Percentiles rank a stretch among this genome's conserved stretches.
Evolutionary conservation across 345 rosid genomes (phyloP).

Genomic region (Acer yangbiense): DNA sequence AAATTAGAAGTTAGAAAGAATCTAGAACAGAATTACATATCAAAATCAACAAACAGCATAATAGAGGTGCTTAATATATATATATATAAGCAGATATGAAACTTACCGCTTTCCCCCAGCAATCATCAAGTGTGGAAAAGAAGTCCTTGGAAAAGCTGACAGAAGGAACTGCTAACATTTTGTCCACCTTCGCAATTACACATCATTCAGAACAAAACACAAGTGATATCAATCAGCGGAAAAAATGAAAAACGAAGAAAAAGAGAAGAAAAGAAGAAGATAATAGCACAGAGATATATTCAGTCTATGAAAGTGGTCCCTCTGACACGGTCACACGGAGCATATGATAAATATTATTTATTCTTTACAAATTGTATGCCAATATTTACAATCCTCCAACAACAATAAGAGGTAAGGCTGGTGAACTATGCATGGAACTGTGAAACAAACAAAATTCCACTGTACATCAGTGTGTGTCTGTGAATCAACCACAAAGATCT

Average conservation of each 20-base stretch:
- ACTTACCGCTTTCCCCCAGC: conserved; percentile 71
- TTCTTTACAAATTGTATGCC: neutral
- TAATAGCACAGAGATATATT: neutral
- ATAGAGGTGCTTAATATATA: neutral
- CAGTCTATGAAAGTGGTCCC: neutral
- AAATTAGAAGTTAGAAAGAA: neutral
- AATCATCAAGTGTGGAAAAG: conserved; percentile 55
- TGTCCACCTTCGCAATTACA: conserved; percentile 54
- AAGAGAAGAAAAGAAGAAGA: no score
- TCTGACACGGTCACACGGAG: neutral
- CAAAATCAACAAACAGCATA: neutral
- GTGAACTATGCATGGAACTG: neutral
- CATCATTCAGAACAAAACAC: conserved; percentile 9
- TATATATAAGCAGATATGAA: neutral
- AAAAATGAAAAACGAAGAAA: neutral
- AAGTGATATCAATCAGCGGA: neutral
- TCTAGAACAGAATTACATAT: neutral
- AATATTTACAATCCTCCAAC: neutral
- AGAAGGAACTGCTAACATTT: conserved; percentile 61
- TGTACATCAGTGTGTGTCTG: neutral
- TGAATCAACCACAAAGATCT: neutral
- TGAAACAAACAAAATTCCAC: neutral
- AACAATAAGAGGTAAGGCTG: neutral
- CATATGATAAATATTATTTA: neutral
- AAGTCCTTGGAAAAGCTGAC: conserved; percentile 68